Evolutionary conservation across 805 yeast species (phyloP), one percentile per base, ranked within the genome.

Genomic region (Lachancea dasiensis): DNA sequence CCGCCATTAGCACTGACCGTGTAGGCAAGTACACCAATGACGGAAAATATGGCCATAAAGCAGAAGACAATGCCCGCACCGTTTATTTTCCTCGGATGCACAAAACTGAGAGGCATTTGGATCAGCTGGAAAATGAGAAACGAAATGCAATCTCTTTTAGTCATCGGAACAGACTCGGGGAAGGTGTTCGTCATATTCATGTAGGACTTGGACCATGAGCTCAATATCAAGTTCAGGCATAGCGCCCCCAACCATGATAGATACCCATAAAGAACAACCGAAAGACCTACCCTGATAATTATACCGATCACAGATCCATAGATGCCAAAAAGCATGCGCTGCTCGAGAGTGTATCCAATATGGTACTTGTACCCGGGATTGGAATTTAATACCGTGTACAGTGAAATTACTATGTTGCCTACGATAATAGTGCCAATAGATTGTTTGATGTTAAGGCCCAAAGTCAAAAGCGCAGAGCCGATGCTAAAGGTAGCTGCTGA

Each of bases 181-280:
- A 52, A 51, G 4, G 52, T 40, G 25, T 54, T 48, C 5, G 50
- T 47, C 58, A 59, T 48, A 28, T 46, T 38, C 24, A 50, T 38
- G 29, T 48, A 51, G 22, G 45, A 35, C 5, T 53, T 49, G 15
- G 52, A 49, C 38, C 60, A 51, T 15, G 52, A 44, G 7, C 55
- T 49, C 20, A 57, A 51, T 18, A 59, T 40, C 27, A 58, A 61
- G 31, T 60, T 59, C 27, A 62, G 50, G 28, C 64, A 63, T 39
- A 60, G 56, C 10, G 67, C 64, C 34, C 65, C 64, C 35, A 56
- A 56, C 49, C 58, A 58, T 6, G 67, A 56, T 42, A 61, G 58
- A 28, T 62, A 64, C n/a, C 69, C 69, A 47, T 60, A 66, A 64
- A 69, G 63, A 24, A 65, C 58, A 21, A 58, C 54, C 13, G 66